Evolutionary conservation across 1,284 basidiomycete species (phyloP).

Genomic region (Sporisorium reilianum): DNA sequence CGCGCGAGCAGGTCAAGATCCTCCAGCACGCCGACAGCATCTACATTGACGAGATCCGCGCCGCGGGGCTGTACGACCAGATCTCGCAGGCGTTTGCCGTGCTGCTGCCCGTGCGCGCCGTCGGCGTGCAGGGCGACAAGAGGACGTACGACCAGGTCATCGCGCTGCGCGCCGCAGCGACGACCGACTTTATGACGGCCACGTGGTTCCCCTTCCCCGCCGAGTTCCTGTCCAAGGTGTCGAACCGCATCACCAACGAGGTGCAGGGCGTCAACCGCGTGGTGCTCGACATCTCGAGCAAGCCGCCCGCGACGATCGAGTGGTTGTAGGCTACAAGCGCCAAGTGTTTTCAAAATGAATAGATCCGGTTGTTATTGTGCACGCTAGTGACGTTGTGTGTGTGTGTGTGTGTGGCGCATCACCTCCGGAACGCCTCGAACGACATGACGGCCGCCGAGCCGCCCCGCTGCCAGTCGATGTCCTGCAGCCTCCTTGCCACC

Average conservation of each 20-base stretch:
- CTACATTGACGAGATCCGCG: constrained; percentile 97
- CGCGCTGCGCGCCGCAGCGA: constrained; percentile 64
- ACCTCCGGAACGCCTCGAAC: constrained; percentile 36
- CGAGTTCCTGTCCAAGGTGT: constrained; percentile 88
- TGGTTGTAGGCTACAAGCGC: too few relatives aligned
- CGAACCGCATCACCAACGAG: constrained; percentile 98
- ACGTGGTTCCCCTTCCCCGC: constrained; percentile 85
- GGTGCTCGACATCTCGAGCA: constrained; percentile 86
- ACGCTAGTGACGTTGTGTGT: not conserved
- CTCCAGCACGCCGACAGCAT: constrained; percentile 96
- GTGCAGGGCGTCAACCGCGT: constrained; percentile 80
- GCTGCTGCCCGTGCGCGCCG: constrained; percentile 93
- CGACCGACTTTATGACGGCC: constrained; percentile 69
- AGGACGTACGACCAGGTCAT: constrained; percentile 95
- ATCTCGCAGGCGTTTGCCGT: constrained; percentile 98
- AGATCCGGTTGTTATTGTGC: constrained; percentile 3
- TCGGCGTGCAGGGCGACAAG: constrained; percentile 97
- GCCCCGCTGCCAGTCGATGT: constrained; percentile 43
- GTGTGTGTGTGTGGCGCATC: not conserved
- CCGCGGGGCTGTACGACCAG: constrained; percentile 89
- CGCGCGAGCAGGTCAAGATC: constrained; percentile 89
- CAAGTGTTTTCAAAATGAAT: not conserved
- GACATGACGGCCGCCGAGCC: constrained; percentile 38
- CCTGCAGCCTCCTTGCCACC: constrained; percentile 31
- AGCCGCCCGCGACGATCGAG: constrained; percentile 84